phyloP scores from a whole-genome alignment of 257 asterid genomes.

The Fraxinus anomala region DNA sequence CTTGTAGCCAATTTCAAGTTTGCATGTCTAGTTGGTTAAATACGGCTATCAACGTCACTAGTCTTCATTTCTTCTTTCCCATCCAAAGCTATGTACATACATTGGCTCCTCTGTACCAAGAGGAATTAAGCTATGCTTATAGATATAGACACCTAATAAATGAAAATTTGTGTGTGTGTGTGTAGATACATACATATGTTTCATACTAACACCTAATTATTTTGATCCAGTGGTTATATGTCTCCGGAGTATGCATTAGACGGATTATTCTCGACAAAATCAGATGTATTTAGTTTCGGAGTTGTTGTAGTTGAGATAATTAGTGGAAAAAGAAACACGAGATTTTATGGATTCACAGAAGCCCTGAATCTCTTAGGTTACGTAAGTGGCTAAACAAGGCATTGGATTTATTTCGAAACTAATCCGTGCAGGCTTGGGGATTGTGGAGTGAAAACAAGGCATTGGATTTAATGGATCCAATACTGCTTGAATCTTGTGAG shows the following conservation, averaged over 20 bases:
- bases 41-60: no score
- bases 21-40: no score
- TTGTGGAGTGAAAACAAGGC: neutral
- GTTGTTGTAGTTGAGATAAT: neutral
- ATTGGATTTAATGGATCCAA: neutral
- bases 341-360: neutral
- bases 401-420: neutral
- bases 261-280: neutral
- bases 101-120: no score
- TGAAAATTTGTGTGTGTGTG: no score
- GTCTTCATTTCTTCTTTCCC: no score
- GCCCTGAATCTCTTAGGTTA: neutral
- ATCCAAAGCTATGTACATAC: no score
- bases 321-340: neutral
- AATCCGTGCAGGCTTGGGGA: neutral
- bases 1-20: no score
- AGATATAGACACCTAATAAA: no score
- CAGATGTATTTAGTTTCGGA: neutral
- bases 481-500: neutral
- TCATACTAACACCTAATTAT: neutral
- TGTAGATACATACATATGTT: no score
- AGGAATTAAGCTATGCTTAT: no score
- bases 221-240: neutral
- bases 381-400: slow-evolving; percentile 1
- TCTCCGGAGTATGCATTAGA: neutral